Conservation (phyloP, 2,329 filamentous ascomycete genomes). For the Fusarium coffeatum region DNA sequence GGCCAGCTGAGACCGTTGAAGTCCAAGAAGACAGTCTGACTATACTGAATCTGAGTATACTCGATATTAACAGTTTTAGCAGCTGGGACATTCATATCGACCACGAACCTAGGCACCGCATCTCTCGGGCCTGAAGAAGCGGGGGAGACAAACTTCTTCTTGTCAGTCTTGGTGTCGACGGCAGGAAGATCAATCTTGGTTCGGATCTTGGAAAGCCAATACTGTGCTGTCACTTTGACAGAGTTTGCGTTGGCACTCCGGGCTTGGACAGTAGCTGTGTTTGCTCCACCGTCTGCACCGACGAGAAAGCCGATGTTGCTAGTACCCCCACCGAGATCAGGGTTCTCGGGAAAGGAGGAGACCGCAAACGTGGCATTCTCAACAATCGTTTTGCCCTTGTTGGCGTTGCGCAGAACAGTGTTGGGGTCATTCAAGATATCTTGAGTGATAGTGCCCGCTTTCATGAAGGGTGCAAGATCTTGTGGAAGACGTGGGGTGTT, state of each 20-base stretch:
- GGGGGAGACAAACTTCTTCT: conserved; percentile 15
- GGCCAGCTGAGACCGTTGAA: conserved; percentile 7
- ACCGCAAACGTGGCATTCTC: conserved; percentile 48
- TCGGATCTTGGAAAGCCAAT: conserved; percentile 38
- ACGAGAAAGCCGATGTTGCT: conserved; percentile 37
- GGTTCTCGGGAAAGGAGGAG: conserved; percentile 35
- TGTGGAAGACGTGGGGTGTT: conserved; percentile 47
- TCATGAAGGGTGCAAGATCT: conserved; percentile 45
- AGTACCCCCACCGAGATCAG: conserved; percentile 48
- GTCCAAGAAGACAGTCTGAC: neutral
- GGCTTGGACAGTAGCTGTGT: conserved; percentile 47
- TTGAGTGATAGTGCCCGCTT: conserved; percentile 50
- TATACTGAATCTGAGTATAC: conserved; percentile 4
- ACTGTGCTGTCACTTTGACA: conserved; percentile 21
- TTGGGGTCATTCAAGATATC: conserved; percentile 49
- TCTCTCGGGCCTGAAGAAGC: conserved; percentile 11
- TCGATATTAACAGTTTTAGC: conserved; percentile 21
- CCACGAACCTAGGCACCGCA: conserved; percentile 27
- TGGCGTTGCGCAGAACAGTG: conserved; percentile 45
- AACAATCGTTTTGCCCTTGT: conserved; percentile 48
- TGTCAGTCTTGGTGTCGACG: neutral
- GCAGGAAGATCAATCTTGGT: conserved; percentile 32
- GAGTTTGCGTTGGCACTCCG: conserved; percentile 32
- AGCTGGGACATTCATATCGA: conserved; percentile 14
- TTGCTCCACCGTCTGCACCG: conserved; percentile 32